A percentile compares a stretch with the other conserved stretches of the same genome.
phyloP scores from a whole-genome alignment of 1,284 basidiomycete species.

The Xanthoconium separans region DNA sequence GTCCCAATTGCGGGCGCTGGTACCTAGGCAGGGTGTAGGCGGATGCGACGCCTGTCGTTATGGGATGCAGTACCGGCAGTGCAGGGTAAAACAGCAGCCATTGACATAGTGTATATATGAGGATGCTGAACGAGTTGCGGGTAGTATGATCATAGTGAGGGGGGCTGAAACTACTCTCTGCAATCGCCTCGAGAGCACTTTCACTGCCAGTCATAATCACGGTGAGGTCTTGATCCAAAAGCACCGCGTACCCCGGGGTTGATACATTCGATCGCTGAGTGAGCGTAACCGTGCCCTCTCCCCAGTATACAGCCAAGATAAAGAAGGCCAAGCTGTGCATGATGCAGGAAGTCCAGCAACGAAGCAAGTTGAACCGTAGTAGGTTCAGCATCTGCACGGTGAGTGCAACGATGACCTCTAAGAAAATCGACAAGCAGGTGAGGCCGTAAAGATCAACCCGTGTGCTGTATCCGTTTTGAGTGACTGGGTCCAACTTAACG shows the following conservation, averaged over 20 bases:
- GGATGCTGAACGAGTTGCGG: too few relatives aligned
- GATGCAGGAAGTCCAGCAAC: neutral
- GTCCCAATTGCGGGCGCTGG: too few relatives aligned
- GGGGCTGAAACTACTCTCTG: neutral
- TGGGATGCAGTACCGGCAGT: too few relatives aligned
- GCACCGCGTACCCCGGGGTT: neutral
- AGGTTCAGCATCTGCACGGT: neutral
- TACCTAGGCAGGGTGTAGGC: too few relatives aligned
- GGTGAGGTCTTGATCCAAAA: slow-evolving; percentile 1
- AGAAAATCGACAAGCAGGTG: neutral
- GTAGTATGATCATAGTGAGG: too few relatives aligned
- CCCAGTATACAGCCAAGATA: neutral
- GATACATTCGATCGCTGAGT: neutral
- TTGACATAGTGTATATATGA: too few relatives aligned
- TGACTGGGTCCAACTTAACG: neutral
- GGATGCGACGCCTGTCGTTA: too few relatives aligned
- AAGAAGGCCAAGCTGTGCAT: neutral
- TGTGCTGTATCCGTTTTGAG: neutral
- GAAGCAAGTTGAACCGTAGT: neutral
- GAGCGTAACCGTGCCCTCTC: slow-evolving; percentile 1
- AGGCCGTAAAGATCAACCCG: neutral
- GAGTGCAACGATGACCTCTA: neutral
- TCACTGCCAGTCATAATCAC: slow-evolving; percentile 1
- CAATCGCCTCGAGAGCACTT: neutral
- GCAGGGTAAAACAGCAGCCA: too few relatives aligned